Base-by-base conservation (phyloP, 2,329 filamentous ascomycete species). In the Neonectria faginata region DNA sequence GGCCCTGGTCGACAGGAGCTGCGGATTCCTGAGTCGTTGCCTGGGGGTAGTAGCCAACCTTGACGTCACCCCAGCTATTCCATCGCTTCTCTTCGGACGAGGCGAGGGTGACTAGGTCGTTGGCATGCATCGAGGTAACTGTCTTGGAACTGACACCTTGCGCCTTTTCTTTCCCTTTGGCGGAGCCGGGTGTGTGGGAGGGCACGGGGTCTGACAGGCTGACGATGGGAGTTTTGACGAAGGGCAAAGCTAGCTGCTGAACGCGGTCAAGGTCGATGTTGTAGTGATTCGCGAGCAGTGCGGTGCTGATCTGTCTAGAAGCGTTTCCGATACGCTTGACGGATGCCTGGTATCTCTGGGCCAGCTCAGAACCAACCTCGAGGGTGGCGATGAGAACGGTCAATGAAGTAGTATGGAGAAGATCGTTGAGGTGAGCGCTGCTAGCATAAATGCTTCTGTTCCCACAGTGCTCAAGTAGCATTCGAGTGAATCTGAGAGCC, bases 381-480 rank as follows among this genome's bases (percentile, higher is more conserved):
- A 99, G 86, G 9, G 93, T 91, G 31, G 87, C 87, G 74, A 92
- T 89, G 58, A 99, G 85, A 53, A 99, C 85, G 29, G 89, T 88
- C 62, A 95, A 85, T 25, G 92, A 94, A 3, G 93, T 95, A 48
- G 92, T 95, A 79, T 97, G 93, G 64, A 99, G 87, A 44, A 99
- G 86, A 76, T 94, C 91, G 76, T 95, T 96, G 66, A 99, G 83
- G 73, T 97, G 92, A 70, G 91, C 86, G 77, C 95, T 98, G 83
- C 96, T 99, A 65, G 91, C 93, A 78, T 98, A 99, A 73, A 99
- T 90, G 81, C 94, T 97, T 71, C 97, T 87, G 76, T 99, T 99
- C 64, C 95, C 96, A 79, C 96, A 99, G 77, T 97, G 96, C 77
- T 98, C 93, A 56, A 98, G 82, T 31, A 99, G 85, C 78, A 97